These are phyloP conservation scores for Lactarius akahatsu DNA, from an alignment of 768 basidiomycete genomes.

Conservation along the genomic window DNA sequence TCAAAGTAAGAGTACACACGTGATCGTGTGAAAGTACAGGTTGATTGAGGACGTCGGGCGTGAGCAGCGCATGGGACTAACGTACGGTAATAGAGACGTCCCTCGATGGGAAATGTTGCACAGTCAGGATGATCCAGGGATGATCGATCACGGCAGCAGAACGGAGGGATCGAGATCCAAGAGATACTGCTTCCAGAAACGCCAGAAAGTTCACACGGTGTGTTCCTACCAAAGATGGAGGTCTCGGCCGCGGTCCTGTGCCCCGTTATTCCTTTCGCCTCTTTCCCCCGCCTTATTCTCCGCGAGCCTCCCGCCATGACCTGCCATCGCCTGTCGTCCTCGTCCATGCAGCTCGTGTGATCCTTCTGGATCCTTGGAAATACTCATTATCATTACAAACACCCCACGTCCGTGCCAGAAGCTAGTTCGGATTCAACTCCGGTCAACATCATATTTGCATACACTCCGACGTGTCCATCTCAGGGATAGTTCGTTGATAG, in stretches of 20 bases:
- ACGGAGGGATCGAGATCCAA: background rate
- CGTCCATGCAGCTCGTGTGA: background rate
- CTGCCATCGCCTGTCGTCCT: background rate
- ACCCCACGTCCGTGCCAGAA: background rate
- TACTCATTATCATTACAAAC: background rate
- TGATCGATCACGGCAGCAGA: background rate
- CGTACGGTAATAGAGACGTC: background rate
- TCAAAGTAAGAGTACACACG: too few species aligned
- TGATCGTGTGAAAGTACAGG: too few species aligned
- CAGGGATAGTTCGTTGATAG: slow-evolving; percentile 29
- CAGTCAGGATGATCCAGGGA: background rate
- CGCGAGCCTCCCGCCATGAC: background rate
- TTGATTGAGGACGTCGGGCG: too few species aligned
- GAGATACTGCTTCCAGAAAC: background rate
- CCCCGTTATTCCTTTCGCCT: background rate
- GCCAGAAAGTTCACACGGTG: background rate
- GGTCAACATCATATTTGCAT: slow-evolving; percentile 1
- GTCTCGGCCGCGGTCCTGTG: background rate
- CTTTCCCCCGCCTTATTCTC: slow-evolving; percentile 3
- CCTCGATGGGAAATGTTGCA: too few species aligned
- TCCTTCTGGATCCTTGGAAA: background rate
- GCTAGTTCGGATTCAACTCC: slow-evolving; percentile 19
- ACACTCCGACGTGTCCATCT: slow-evolving; percentile 28
- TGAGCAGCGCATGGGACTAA: background rate
- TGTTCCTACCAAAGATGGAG: background rate